Evolutionary conservation across 2,329 filamentous ascomycete species (phyloP).

Genomic region (Cercospora sojina): DNA sequence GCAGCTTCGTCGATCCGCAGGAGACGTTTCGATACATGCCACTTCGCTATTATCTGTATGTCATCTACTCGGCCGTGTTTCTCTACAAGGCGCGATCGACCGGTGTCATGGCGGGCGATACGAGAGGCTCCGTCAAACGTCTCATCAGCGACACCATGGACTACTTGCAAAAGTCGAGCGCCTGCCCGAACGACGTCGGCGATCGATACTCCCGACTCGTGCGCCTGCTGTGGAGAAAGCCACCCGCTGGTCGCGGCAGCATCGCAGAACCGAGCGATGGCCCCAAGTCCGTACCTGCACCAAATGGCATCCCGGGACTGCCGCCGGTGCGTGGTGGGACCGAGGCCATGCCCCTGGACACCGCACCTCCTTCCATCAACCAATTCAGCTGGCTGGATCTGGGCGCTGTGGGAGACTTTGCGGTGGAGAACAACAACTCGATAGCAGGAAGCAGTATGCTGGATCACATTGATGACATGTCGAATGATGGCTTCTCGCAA

Average conservation of each 20-base stretch:
- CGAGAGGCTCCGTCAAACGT: slow-evolving; percentile 56
- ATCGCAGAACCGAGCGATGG: slow-evolving; percentile 29
- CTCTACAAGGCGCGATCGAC: slow-evolving; percentile 64
- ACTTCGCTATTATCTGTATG: slow-evolving; percentile 61
- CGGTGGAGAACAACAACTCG: slow-evolving; percentile 37
- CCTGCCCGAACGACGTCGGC: slow-evolving; percentile 59
- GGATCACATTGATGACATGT: slow-evolving; percentile 34
- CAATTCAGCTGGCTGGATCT: slow-evolving; percentile 64
- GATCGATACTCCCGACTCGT: slow-evolving; percentile 62
- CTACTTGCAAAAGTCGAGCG: slow-evolving; percentile 58
- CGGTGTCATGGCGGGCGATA: slow-evolving; percentile 57
- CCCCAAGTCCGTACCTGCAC: slow-evolving; percentile 19
- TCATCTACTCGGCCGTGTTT: slow-evolving; percentile 64
- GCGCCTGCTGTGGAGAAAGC: slow-evolving; percentile 58
- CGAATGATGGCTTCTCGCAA: slow-evolving; percentile 32
- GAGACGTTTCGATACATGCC: slow-evolving; percentile 64
- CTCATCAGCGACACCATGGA: slow-evolving; percentile 60
- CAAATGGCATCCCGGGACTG: slow-evolving; percentile 15
- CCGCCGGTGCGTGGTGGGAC: slow-evolving; percentile 10
- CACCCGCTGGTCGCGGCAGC: slow-evolving; percentile 27
- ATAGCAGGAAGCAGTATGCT: slow-evolving; percentile 32
- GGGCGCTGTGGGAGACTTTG: slow-evolving; percentile 60
- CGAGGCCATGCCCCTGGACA: slow-evolving; percentile 18
- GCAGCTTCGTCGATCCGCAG: slow-evolving; percentile 59
- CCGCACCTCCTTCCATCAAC: slow-evolving; percentile 43